phyloP scores from a whole-genome alignment of 257 asterid species.

The Lithospermum erythrorhizon region DNA sequence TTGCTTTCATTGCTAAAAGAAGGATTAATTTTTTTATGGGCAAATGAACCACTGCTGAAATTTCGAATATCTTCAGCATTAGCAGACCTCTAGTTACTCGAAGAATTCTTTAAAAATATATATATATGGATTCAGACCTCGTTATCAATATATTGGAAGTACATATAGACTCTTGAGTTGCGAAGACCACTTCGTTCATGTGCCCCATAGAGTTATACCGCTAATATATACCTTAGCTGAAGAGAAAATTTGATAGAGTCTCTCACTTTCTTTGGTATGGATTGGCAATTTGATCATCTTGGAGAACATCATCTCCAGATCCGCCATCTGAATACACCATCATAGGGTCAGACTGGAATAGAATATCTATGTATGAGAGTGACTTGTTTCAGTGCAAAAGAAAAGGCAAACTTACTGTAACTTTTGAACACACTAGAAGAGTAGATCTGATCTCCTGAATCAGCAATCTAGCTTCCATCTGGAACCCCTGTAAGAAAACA shows the following conservation, averaged over 20 bases:
- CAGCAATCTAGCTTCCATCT: conserved; percentile 47
- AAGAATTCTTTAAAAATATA: too few species aligned
- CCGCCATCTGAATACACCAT: conserved; percentile 44
- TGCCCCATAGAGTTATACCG: neutral
- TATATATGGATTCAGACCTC: too few species aligned
- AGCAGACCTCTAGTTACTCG: too few species aligned
- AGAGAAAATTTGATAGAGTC: conserved; percentile 50
- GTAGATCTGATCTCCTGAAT: conserved; percentile 57
- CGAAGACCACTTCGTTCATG: too few species aligned
- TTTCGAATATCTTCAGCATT: too few species aligned
- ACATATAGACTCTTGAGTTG: too few species aligned
- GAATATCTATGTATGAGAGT: conserved; percentile 7
- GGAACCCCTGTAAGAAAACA: conserved; percentile 41
- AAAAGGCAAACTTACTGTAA: conserved; percentile 43
- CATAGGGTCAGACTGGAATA: conserved; percentile 4
- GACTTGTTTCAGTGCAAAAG: conserved; percentile 6
- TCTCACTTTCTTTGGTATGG: conserved; percentile 45
- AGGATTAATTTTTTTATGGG: too few species aligned
- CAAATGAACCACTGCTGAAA: too few species aligned
- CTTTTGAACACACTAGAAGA: conserved; percentile 29
- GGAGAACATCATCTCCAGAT: conserved; percentile 45
- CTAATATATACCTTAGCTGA: conserved; percentile 51
- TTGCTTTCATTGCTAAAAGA: too few species aligned
- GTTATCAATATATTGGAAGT: too few species aligned
- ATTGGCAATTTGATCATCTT: conserved; percentile 52